Evolutionary conservation across 2,329 filamentous ascomycete species (phyloP), one percentile per base, ranked within the genome.

Genomic region (Trematosphaeria pertusa): DNA sequence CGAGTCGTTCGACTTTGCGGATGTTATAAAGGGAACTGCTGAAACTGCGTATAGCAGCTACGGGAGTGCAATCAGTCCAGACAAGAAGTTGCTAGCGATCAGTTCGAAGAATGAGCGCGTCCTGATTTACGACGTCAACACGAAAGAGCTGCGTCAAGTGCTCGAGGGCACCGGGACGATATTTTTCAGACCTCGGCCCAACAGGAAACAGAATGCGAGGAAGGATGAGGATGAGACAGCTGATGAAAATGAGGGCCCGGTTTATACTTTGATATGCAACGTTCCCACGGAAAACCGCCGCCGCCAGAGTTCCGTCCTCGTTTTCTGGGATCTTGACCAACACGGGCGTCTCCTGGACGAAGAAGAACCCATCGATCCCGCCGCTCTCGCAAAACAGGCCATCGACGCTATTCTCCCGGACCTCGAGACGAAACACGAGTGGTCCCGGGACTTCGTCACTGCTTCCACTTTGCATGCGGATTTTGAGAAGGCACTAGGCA

Each of bases 241-340:
- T 4, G 5, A 9, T 6, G 14, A 20, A 3, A 20, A 32, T 11
- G 43, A 15, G 14, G 51, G 35, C 11, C 58, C 58, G 15, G 50
- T 46, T 5, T 66, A 69, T n/a, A 57, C 48, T 18, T 43, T 67
- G 5, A 14, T 61, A 10, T 58, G 60, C 43, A 55, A 48, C 19
- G 35, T 54, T 9, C 31, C 47, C 3, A 38, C 53, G 11, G 37
- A 37, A 24, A 37, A 37, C 3, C 22, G 24, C 11, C 43, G 42
- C 1, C 12, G 7, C n/a, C 37, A 22, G 12, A 42, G 4, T 45
- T 47, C 22, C 42, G 43, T 21, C 51, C 24, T 69, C 4, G 55
- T 61, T 1, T 42, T 68, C 21, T 68, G 64, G 62, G 62, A 67
- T 7, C 46, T 68, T 1, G 61, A 67, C 21, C 48, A 52, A 14